Percentiles rank a stretch among this genome's conserved stretches.
These are phyloP conservation scores for Cryphonectria nitschkei DNA, from an alignment of 2,329 filamentous ascomycete species.

Conservation along the genomic window DNA sequence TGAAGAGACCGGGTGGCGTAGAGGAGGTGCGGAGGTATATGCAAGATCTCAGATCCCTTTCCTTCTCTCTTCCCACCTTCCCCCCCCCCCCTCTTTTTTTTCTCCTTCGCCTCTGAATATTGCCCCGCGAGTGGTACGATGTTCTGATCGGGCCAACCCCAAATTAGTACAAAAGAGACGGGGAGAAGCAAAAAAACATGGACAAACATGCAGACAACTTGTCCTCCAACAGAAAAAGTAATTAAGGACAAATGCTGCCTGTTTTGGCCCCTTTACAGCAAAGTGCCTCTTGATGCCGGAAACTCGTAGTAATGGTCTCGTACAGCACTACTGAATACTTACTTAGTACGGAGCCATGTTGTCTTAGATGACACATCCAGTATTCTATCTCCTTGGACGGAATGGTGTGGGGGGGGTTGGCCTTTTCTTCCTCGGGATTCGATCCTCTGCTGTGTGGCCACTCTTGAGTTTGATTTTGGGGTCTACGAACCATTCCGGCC, in stretches of 20 bases:
- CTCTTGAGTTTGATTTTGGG: not conserved
- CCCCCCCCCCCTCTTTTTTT: too few relatives aligned
- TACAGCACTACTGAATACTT: not conserved
- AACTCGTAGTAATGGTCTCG: not conserved
- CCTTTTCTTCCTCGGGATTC: not conserved
- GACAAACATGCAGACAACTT: not conserved
- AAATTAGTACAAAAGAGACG: constrained; percentile 2
- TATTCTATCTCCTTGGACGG: not conserved
- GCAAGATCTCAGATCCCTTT: not conserved
- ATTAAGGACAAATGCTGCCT: not conserved
- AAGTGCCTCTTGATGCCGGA: not conserved
- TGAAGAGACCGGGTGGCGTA: not conserved
- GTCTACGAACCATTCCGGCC: not conserved
- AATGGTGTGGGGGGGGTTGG: too few relatives aligned
- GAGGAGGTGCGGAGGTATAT: not conserved
- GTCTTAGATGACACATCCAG: not conserved
- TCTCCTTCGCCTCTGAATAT: not conserved
- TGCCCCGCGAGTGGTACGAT: constrained; percentile 2
- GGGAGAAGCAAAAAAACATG: not conserved
- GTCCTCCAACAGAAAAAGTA: not conserved
- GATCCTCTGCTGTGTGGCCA: not conserved
- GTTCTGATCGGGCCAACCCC: constrained; percentile 9
- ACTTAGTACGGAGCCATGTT: not conserved
- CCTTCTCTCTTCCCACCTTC: not conserved
- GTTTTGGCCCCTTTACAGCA: not conserved